Base-by-base conservation (phyloP, 1,284 basidiomycete species). In the Boletellus deceptivus region DNA sequence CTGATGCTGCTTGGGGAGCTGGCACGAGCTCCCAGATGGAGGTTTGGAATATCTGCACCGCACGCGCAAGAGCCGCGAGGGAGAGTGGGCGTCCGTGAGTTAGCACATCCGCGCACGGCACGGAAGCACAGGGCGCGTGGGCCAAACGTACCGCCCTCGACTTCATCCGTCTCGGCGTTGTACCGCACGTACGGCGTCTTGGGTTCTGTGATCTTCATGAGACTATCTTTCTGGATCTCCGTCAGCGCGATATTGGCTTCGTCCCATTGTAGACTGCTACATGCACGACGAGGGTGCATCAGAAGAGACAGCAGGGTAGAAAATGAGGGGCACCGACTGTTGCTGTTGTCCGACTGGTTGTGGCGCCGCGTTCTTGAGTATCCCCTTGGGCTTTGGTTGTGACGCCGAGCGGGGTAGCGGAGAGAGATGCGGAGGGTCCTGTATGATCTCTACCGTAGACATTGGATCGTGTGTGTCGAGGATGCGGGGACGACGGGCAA, bases 191-290 rank as follows among this genome's bases (percentile, higher is more conserved):
- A 96, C 0, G 93, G 93, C n/a, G 93, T 96, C 80, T 96, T 96
- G 46, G 93, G 93, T 67, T 96, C 93, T 4, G 90, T 93, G 65
- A 96, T 96, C 82, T 94, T 96, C 92, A 95, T 96, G 64, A 92
- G 75, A 59, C 90, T 93, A 64, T 95, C 92, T 70, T 94, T 93
- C 75, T 89, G 84, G 59, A 92, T 85, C 71, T 96, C 93, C 0
- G 92, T 95, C 61, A 91, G 71, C 25, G 91, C 90, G 43, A 96
- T 78, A 64, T 95, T 96, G 67, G 84, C 88, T 67, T 96, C 93
- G 64, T 96, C 93, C 93, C 93, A 96, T 64, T 90, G 89, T 60
- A 95, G 67, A 52, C 72, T 82, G 50, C 76, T 81, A 52, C 10
- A 44, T 0, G n/a, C 10, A 31, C 29, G 20, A 33, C 29, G n/a